Base-by-base conservation (phyloP, 768 basidiomycete species). In the Lyophyllum semitale region DNA sequence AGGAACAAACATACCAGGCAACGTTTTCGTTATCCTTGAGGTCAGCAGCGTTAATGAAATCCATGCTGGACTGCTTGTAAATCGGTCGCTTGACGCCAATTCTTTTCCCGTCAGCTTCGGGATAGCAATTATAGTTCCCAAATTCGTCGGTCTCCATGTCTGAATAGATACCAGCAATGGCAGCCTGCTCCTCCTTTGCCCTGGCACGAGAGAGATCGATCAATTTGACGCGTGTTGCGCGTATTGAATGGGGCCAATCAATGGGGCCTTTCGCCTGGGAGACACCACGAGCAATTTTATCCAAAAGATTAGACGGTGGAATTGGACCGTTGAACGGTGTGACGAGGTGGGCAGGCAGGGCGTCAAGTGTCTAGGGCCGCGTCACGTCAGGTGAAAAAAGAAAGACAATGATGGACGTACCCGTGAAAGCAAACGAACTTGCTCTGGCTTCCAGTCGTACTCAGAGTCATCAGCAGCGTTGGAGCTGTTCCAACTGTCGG, bases 31-130 rank as follows among this genome's bases (percentile, higher is more conserved):
- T 82, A 51, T 78, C 75, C 60, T 78, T 75, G 61, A 77, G 64
- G 55, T 82, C 75, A 48, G 77, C 77, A 27, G 78, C 69, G 55
- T 80, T 82, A 71, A 93, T 83, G 60, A 91, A 92, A 65, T 93
- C 91, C 91, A 93, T 93, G 68, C 89, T 91, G 22, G 89, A 90
- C 73, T 91, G 89, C 54, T 88, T 79, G 71, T 90, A 89, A 23
- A 91, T 73, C 17, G 85, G 85, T 17, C 85, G 81, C 52, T 76
- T 77, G 25, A 69, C 62, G 48, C 48, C 48, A 9, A 69, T 17
- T 23, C 68, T 61, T 53, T 67, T 68, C 43, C 68, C 67, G 47
- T 55, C 32, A 42, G 58, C 58, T 22, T 69, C 67, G 45, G 71
- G 68, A 51, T 59, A 59, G 58, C 69, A 65, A 13, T 63, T 64